Evolutionary conservation across 2,329 filamentous ascomycete species (phyloP), one percentile per base, ranked within the genome.

Genomic region (Exophiala sp.): DNA sequence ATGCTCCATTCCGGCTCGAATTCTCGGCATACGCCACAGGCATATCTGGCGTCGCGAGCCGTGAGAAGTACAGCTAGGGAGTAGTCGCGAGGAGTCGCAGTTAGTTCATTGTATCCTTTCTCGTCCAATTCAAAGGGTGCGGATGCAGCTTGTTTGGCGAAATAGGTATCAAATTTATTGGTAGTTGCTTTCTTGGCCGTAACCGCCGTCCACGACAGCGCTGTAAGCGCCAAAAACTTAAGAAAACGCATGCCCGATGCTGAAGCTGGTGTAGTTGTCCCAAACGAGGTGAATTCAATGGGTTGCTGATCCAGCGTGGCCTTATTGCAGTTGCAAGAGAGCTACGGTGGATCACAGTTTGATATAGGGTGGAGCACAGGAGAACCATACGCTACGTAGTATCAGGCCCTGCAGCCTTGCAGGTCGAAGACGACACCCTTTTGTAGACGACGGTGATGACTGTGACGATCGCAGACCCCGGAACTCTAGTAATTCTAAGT

Each of bases 1-100:
- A 97, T 69, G 48, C 94, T 86, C 86, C 89, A 98, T 70, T 98
- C 93, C 1, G 90, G 85, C 67, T 95, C 86, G 68, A 98, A 95
- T 46, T 95, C 88, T 45, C 82, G 79, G 69, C 93, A 98, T 42
- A 97, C 75, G 58, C 82, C 75, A 67, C 93, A 98, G 53, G 86
- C 87, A 65, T 87, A 96, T 51, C 88, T 81, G 24, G 82, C 64
- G 59, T 95, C 90, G 63, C 90, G 71, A 30, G 93, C 93, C 1
- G 93, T 98, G 58, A 98, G 73, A 11, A 98, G 79, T 2, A 98
- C 79, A 2, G 83, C 84, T 22, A 86, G 78, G 32, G 82, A 82
- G 68, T 96, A 95, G 70, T 98, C 86, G 59, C 93, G 82, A 10
- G 90, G 88, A 1, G 79, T 71, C 13, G 80, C 72, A 2, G 87